Evolutionary conservation across 306 rosid species (phyloP), one percentile per base, ranked within the genome.

Genomic region (Vigna trinervia): DNA sequence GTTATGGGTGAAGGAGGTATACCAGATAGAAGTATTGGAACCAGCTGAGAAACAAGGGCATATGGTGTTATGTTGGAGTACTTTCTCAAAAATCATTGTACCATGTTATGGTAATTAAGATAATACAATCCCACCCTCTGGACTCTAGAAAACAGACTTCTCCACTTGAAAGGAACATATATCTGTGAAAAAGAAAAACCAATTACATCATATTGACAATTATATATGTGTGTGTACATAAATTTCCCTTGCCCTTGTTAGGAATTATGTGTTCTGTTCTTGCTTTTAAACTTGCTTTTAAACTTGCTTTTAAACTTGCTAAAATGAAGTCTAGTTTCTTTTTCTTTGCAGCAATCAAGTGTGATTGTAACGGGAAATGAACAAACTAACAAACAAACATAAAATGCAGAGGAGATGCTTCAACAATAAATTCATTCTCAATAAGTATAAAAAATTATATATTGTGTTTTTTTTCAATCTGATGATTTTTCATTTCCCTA

Each of bases 251-350:
- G 7, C 64, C 38, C 50, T 39, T 19, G 32, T 28, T 43, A 8
- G 47, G 14, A 47, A 43, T 28, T 20, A 30, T 2, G 1, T 69
- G 39, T 58, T 57, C 13, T 19, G 30, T 54, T 54, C 45, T 11
- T 47, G 64, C 46, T 59, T 50, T 30, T 15, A 61, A 48, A 22
- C 48, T 71, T 48, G 7, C 48, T 15, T 17, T 17, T 17, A 17
- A 17, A 17, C 45, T 11, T 47, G 64, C 46, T 59, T 50, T 30
- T 15, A 61, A 48, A 22, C 48, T 71, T 48, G 7, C 48, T 15
- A 32, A n/a, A 69, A 43, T 45, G 67, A 59, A 73, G 30, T 58
- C 22, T 73, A 15, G 30, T 14, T 73, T 39, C 45, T 39, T 39
- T 39, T 38, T 41, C 12, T 58, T 6, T 52, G 23, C 4, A 26